Evolutionary conservation across 768 basidiomycete genomes (phyloP).

Genomic region (Suillus subluteus): DNA sequence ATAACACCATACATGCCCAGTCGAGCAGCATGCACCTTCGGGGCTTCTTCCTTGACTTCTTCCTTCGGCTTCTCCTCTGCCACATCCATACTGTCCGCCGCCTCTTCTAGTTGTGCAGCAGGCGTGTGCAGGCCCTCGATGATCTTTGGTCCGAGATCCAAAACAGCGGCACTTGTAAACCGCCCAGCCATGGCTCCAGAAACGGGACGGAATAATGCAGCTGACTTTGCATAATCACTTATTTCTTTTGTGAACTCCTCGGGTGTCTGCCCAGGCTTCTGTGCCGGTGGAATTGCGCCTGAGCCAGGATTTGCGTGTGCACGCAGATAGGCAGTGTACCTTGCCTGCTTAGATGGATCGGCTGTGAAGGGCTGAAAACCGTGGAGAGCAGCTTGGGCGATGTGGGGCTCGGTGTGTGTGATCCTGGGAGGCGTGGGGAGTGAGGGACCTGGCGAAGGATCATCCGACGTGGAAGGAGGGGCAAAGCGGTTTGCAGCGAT

Average conservation of each 20-base stretch:
- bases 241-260: slow-evolving; percentile 84
- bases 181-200: slow-evolving; percentile 91
- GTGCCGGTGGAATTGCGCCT: slow-evolving; percentile 50
- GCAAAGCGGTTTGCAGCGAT: slow-evolving; percentile 43
- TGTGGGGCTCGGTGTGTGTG: slow-evolving; percentile 70
- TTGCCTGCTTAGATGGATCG: slow-evolving; percentile 78
- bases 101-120: slow-evolving; percentile 42
- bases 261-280: slow-evolving; percentile 57
- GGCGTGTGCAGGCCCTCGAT: slow-evolving; percentile 74
- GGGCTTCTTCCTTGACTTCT: slow-evolving; percentile 62
- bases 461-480: slow-evolving; percentile 32
- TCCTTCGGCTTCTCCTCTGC: slow-evolving; percentile 40
- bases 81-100: slow-evolving; percentile 45
- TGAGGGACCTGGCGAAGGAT: slow-evolving; percentile 29
- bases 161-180: slow-evolving; percentile 81
- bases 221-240: slow-evolving; percentile 84
- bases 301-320: slow-evolving; percentile 62
- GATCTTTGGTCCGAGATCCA: slow-evolving; percentile 66
- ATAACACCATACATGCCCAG: slow-evolving; percentile 89
- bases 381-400: slow-evolving; percentile 83
- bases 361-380: slow-evolving; percentile 90
- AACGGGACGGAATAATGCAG: slow-evolving; percentile 89
- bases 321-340: slow-evolving; percentile 82
- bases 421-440: slow-evolving; percentile 45
- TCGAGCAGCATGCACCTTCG: slow-evolving; percentile 79